Evolutionary conservation across 306 rosid species (phyloP).

Genomic region (Begonia loranthoides): DNA sequence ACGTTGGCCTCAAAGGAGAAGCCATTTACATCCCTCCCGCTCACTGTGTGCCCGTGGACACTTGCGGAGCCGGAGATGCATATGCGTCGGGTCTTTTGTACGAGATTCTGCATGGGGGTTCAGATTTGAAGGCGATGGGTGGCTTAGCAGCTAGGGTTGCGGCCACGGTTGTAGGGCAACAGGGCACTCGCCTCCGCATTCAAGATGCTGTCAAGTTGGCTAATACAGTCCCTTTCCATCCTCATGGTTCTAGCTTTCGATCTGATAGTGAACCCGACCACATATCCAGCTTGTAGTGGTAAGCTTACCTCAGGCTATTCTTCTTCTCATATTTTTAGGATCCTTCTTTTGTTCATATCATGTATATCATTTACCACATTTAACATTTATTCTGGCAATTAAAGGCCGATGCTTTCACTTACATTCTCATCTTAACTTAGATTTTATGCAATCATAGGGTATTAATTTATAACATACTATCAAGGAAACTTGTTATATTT

Average conservation of each 20-base stretch:
- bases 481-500: too few species aligned
- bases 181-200: constrained; percentile 76
- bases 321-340: constrained; percentile 7
- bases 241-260: constrained; percentile 43
- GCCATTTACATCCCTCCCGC: constrained; percentile 79
- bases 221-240: constrained; percentile 33
- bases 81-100: constrained; percentile 78
- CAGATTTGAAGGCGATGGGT: constrained; percentile 72
- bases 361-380: constrained; percentile 8
- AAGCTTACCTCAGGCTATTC: background rate
- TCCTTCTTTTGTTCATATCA: constrained; percentile 10
- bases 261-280: constrained; percentile 72
- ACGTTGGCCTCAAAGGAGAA: constrained; percentile 78
- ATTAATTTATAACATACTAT: too few species aligned
- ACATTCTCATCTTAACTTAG: too few species aligned
- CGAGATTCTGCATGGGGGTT: constrained; percentile 51
- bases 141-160: constrained; percentile 71
- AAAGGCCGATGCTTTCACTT: background rate
- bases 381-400: background rate
- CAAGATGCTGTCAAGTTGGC: constrained; percentile 70
- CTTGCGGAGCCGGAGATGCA: constrained; percentile 98
- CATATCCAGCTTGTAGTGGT: constrained; percentile 43
- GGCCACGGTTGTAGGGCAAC: constrained; percentile 87
- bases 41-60: constrained; percentile 78
- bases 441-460: too few species aligned